Evolutionary conservation across 371 early-diverging fungal genomes (phyloP).

Genomic region (Mucor sp.): DNA sequence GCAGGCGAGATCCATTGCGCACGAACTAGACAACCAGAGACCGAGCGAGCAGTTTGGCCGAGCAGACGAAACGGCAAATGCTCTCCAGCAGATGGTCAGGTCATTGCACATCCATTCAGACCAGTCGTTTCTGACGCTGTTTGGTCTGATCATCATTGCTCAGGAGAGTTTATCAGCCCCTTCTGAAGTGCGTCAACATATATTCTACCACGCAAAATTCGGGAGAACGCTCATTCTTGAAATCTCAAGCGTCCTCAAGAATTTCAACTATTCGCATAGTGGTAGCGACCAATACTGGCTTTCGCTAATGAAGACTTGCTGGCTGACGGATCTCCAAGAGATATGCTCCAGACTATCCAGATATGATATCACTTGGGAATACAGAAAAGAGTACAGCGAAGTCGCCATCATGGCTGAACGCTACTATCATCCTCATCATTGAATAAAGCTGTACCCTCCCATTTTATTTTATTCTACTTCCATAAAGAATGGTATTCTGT

Average conservation of each 20-base stretch:
- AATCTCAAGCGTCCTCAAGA: conserved; percentile 35
- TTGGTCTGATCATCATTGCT: conserved; percentile 31
- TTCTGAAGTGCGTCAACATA: conserved; percentile 41
- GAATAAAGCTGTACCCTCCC: background rate
- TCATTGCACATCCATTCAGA: conserved; percentile 12
- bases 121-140: conserved; percentile 19
- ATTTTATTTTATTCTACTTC: conserved; percentile 47
- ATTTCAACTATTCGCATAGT: conserved; percentile 17
- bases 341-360: conserved; percentile 29
- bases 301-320: background rate
- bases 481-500: conserved; percentile 29
- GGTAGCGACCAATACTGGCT: background rate
- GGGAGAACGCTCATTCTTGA: conserved; percentile 42
- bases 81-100: conserved; percentile 21
- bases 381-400: conserved; percentile 40
- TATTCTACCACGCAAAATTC: conserved; percentile 39
- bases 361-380: conserved; percentile 47
- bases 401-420: conserved; percentile 34
- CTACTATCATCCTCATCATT: conserved; percentile 14
- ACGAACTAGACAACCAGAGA: conserved; percentile 29
- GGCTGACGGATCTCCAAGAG: conserved; percentile 29
- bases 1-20: conserved; percentile 23
- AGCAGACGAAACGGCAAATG: conserved; percentile 27
- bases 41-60: conserved; percentile 40
- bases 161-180: conserved; percentile 35